Conservation (phyloP, 768 basidiomycete genomes). For the Chalciporus piperatus region DNA sequence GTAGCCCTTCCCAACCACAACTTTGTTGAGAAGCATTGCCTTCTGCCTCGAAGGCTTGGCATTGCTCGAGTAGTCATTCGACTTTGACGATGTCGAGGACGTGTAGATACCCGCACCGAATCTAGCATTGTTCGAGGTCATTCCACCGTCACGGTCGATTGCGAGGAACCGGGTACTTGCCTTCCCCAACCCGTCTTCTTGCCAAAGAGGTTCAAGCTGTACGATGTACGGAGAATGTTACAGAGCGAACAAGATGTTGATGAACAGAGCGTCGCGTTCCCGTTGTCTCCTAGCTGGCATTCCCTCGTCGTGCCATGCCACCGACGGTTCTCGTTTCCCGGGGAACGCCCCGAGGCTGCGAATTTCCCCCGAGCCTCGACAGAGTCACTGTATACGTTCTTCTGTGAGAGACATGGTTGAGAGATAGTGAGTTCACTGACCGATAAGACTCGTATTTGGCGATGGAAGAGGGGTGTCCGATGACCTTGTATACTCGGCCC, state of each 20-base stretch:
- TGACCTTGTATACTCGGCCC: conserved; percentile 61
- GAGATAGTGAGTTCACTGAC: conserved; percentile 31
- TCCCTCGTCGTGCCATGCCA: conserved; percentile 73
- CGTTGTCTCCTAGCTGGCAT: conserved; percentile 63
- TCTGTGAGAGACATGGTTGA: neutral
- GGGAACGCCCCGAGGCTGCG: conserved; percentile 46
- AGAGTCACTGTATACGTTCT: conserved; percentile 35
- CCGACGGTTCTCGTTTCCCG: conserved; percentile 70
- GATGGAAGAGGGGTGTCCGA: conserved; percentile 46
- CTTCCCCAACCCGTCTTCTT: conserved; percentile 75
- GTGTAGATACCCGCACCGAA: conserved; percentile 74
- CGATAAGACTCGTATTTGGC: conserved; percentile 60
- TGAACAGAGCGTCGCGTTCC: conserved; percentile 49
- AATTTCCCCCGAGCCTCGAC: conserved; percentile 66
- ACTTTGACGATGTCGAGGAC: conserved; percentile 79
- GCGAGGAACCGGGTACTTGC: conserved; percentile 28
- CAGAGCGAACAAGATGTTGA: conserved; percentile 60
- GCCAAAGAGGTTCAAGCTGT: conserved; percentile 58
- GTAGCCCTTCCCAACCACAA: conserved; percentile 66
- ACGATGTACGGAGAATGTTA: conserved; percentile 61
- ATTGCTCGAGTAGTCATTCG: conserved; percentile 69
- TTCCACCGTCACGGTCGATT: neutral
- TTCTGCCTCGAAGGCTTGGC: conserved; percentile 53
- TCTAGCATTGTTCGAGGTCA: conserved; percentile 31
- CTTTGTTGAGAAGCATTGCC: conserved; percentile 71